Evolutionary conservation across 768 basidiomycete species (phyloP).

Genomic region (Rossbeevera mucosa): DNA sequence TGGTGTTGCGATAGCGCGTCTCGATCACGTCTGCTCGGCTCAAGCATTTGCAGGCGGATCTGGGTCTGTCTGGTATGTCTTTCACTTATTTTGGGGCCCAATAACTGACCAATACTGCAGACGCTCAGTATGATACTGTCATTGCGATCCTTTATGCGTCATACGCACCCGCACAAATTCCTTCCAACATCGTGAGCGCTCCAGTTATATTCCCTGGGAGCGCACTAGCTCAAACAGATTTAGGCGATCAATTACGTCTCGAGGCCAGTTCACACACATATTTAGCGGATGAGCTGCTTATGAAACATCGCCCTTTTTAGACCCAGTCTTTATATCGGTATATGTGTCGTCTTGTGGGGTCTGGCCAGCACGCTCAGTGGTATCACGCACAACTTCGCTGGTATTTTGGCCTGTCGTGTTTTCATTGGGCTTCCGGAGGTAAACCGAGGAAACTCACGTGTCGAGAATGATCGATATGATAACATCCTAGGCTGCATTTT

Average conservation of each 20-base stretch:
- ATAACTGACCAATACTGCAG: constrained; percentile 25
- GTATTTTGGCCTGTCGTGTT: constrained; percentile 52
- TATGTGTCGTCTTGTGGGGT: constrained; percentile 60
- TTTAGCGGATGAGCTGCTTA: background rate
- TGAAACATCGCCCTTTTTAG: constrained; percentile 26
- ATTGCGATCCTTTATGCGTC: constrained; percentile 54
- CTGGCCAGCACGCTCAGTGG: constrained; percentile 60
- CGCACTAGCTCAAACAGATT: background rate
- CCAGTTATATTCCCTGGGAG: background rate
- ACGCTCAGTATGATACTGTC: constrained; percentile 51
- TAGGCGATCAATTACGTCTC: constrained; percentile 53
- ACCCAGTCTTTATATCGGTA: constrained; percentile 59
- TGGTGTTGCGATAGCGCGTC: constrained; percentile 34
- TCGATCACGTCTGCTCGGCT: constrained; percentile 47
- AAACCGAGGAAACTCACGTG: background rate
- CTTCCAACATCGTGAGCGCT: constrained; percentile 11
- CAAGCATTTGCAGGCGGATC: constrained; percentile 47
- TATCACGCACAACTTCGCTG: constrained; percentile 50
- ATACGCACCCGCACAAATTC: constrained; percentile 56
- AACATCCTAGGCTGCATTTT: constrained; percentile 48
- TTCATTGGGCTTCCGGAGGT: constrained; percentile 63
- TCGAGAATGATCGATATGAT: background rate
- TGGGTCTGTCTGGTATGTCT: constrained; percentile 40
- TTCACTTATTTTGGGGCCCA: background rate
- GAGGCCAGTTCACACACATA: constrained; percentile 34